Percentiles rank a stretch among this genome's conserved stretches.
Evolutionary conservation across 768 basidiomycete species (phyloP).

Genomic region (Dioszegia crocea): DNA sequence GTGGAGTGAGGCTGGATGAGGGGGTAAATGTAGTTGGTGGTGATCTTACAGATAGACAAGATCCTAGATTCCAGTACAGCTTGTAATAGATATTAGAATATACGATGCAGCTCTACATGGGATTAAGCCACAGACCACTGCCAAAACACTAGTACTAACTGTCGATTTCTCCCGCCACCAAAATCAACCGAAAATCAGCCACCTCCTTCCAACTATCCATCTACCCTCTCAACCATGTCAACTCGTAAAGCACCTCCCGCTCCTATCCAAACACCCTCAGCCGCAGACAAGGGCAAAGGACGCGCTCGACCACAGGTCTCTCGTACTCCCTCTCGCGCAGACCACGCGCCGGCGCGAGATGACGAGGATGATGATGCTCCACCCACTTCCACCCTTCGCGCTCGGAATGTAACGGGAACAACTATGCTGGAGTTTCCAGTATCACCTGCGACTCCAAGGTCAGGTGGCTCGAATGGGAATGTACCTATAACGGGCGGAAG

Average conservation of each 20-base stretch:
- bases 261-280: not conserved
- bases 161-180: not conserved
- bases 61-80: conserved; percentile 1
- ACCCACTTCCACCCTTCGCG: conserved; percentile 2
- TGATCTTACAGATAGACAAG: conserved; percentile 8
- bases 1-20: not conserved
- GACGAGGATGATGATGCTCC: not conserved
- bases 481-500: too few relatives aligned
- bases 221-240: not conserved
- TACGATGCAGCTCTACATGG: too few relatives aligned
- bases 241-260: conserved; percentile 3
- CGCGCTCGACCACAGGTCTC: not conserved
- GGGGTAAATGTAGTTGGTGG: not conserved
- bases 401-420: not conserved
- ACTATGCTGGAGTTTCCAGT: conserved; percentile 1
- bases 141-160: not conserved
- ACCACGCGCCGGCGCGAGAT: not conserved
- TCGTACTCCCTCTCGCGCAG: not conserved
- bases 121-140: too few relatives aligned
- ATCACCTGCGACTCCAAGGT: not conserved
- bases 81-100: not conserved
- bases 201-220: not conserved
- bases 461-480: not conserved
- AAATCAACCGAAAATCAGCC: not conserved
- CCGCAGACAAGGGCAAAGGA: not conserved